Percentiles rank a stretch among this genome's conserved stretches.
Conservation (phyloP, 441 rosid species). For the Sinapis alba region DNA sequence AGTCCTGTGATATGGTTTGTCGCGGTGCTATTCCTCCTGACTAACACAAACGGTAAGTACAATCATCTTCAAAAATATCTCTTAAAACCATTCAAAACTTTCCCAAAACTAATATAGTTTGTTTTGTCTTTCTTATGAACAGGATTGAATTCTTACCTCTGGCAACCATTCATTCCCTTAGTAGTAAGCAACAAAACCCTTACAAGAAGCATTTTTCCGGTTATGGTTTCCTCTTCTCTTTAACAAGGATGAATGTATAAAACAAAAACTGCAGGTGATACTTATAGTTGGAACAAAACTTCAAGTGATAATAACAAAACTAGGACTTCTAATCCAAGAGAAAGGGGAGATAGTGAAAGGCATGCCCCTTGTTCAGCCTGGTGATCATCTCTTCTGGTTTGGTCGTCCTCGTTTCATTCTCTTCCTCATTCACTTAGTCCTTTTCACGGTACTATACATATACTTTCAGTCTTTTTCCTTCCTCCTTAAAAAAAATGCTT, state of each 20-base stretch:
- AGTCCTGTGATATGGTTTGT: conserved; percentile 71
- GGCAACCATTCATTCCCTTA: conserved; percentile 69
- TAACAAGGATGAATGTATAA: background rate
- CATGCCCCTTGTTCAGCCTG: conserved; percentile 63
- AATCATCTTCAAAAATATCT: conserved; percentile 16
- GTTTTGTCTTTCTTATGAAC: conserved; percentile 18
- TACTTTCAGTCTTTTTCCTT: background rate
- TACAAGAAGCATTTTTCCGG: no score
- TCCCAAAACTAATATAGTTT: conserved; percentile 1
- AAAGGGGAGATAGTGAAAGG: conserved; percentile 63
- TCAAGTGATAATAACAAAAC: conserved; percentile 64
- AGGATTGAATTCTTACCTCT: conserved; percentile 60
- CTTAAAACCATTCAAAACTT: background rate
- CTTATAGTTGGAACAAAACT: conserved; percentile 68
- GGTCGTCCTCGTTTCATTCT: conserved; percentile 60
- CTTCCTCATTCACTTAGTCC: conserved; percentile 65
- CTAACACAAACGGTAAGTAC: conserved; percentile 58
- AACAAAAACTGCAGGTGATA: conserved; percentile 47
- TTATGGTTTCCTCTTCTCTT: background rate
- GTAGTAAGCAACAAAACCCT: conserved; percentile 35
- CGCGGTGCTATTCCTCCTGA: conserved; percentile 58
- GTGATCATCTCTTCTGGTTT: conserved; percentile 72
- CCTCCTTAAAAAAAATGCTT: background rate
- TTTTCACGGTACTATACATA: conserved; percentile 52
- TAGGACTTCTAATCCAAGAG: conserved; percentile 58